Evolutionary conservation across 768 basidiomycete genomes (phyloP).

Genomic region (Lentinus brumalis): DNA sequence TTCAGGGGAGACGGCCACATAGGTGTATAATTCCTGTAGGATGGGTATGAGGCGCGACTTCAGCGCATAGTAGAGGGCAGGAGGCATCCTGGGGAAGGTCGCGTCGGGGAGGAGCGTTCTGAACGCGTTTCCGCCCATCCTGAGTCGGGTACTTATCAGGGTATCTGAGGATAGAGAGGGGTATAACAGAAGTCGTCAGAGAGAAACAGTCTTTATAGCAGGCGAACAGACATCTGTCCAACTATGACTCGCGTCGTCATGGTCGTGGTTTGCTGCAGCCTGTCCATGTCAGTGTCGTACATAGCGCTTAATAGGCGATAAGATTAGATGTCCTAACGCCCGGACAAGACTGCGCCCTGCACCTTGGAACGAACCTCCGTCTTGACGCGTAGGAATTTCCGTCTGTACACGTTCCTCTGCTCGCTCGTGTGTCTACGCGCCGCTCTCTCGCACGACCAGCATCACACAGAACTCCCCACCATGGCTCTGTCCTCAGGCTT

Average conservation of each 20-base stretch:
- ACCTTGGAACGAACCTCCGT: slow-evolving; percentile 5
- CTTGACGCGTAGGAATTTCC: slow-evolving; percentile 17
- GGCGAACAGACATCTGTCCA: too few species aligned
- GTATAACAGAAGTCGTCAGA: too few species aligned
- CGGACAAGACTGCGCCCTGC: background rate
- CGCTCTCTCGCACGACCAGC: background rate
- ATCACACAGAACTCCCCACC: background rate
- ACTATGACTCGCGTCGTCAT: too few species aligned
- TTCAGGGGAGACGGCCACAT: slow-evolving; percentile 59
- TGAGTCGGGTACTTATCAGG: too few species aligned
- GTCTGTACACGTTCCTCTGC: slow-evolving; percentile 12
- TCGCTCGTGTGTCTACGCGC: background rate
- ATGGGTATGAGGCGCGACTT: slow-evolving; percentile 47
- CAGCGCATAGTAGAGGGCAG: slow-evolving; percentile 50
- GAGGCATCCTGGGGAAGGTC: slow-evolving; percentile 65
- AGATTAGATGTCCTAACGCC: slow-evolving; percentile 18
- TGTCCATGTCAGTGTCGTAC: too few species aligned
- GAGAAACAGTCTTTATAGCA: too few species aligned
- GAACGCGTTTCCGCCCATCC: slow-evolving; percentile 78
- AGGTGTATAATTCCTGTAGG: slow-evolving; percentile 48
- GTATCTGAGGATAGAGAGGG: too few species aligned
- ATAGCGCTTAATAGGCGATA: background rate
- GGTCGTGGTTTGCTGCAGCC: too few species aligned
- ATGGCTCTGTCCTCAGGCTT: slow-evolving; percentile 24
- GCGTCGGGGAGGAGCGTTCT: slow-evolving; percentile 41